Evolutionary conservation across 257 asterid genomes (phyloP).

Genomic region (Nicotiana attenuata): DNA sequence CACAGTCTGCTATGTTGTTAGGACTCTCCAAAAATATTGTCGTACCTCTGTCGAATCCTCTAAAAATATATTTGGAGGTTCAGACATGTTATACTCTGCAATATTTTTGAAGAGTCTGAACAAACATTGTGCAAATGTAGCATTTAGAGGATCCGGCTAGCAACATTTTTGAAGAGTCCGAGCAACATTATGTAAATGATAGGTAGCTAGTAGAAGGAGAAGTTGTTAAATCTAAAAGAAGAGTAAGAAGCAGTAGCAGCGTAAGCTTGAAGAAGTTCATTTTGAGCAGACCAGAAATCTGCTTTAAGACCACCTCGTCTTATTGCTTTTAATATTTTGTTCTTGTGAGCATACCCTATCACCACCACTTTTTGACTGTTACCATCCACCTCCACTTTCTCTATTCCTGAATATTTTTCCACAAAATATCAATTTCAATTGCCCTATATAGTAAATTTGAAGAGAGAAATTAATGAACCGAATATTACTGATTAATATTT

Average conservation of each 20-base stretch:
- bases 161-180: too few relatives aligned
- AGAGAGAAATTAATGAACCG: neutral
- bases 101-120: too few relatives aligned
- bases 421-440: neutral
- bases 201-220: neutral
- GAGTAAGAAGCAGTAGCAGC: constrained; percentile 29
- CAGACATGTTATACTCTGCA: too few relatives aligned
- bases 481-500: neutral
- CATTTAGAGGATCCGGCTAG: too few relatives aligned
- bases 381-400: constrained; percentile 44
- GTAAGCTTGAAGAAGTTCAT: constrained; percentile 40
- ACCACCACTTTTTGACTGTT: constrained; percentile 36
- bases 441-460: neutral
- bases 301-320: constrained; percentile 44
- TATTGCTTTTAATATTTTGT: constrained; percentile 44
- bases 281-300: constrained; percentile 49
- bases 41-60: too few relatives aligned
- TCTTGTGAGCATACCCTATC: constrained; percentile 37
- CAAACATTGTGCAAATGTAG: too few relatives aligned
- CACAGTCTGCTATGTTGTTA: neutral
- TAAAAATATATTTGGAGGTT: too few relatives aligned
- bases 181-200: too few relatives aligned
- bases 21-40: too few relatives aligned
- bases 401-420: constrained; percentile 24
- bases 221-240: constrained; percentile 28